These are phyloP conservation scores for Aureobasidium namibiae DNA, from an alignment of 2,329 filamentous ascomycete genomes.

Conservation along the genomic window DNA sequence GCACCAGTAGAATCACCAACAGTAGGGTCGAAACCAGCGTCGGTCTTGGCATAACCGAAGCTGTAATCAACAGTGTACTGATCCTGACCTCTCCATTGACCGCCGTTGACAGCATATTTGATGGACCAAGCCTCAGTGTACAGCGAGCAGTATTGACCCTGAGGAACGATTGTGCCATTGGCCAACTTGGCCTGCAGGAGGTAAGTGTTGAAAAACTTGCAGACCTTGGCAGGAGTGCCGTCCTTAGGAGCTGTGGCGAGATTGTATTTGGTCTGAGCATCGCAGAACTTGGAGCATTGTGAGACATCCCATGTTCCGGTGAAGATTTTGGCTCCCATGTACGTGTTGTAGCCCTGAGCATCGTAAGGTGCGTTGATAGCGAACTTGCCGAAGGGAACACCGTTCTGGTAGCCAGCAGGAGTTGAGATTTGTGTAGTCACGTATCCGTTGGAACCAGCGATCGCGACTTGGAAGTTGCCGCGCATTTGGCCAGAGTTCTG, in stretches of 20 bases:
- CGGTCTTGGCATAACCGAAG: slow-evolving; percentile 11
- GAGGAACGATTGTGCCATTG: slow-evolving; percentile 4
- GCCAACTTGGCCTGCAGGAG: slow-evolving; percentile 13
- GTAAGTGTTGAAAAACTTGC: slow-evolving; percentile 9
- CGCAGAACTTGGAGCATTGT: slow-evolving; percentile 22
- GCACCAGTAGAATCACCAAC: slow-evolving; percentile 6
- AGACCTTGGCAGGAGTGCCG: neutral
- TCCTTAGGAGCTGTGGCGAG: slow-evolving; percentile 14
- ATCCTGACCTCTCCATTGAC: slow-evolving; percentile 15
- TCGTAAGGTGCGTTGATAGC: slow-evolving; percentile 19
- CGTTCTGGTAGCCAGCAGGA: slow-evolving; percentile 23
- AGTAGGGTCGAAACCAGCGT: neutral
- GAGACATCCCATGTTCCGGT: slow-evolving; percentile 20
- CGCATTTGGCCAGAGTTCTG: slow-evolving; percentile 28
- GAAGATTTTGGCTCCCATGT: slow-evolving; percentile 20
- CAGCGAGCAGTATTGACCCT: slow-evolving; percentile 13
- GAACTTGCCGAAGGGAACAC: slow-evolving; percentile 13
- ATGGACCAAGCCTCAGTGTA: slow-evolving; percentile 16
- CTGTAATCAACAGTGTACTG: slow-evolving; percentile 13
- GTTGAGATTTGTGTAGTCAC: slow-evolving; percentile 22
- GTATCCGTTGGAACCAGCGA: slow-evolving; percentile 36
- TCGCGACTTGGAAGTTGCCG: slow-evolving; percentile 30
- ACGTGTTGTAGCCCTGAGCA: slow-evolving; percentile 19
- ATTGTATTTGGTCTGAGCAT: slow-evolving; percentile 16
- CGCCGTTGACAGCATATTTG: slow-evolving; percentile 17